Conservation (phyloP, 2,329 filamentous ascomycete species). For the Neonectria magnoliae region DNA sequence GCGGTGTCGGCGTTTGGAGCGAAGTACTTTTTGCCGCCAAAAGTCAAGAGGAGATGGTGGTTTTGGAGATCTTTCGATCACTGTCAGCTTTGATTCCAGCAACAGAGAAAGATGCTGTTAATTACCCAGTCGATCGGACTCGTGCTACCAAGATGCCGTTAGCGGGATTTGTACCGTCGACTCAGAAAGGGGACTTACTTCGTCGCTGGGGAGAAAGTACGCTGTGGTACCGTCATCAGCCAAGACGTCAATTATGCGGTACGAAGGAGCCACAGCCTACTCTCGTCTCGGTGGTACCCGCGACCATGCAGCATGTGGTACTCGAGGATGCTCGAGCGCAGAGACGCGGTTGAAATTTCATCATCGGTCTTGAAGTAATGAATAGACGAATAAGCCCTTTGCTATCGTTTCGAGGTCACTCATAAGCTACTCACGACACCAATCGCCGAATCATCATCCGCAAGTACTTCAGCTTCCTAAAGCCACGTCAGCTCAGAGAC, state of each 20-base stretch:
- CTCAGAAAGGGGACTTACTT: not conserved
- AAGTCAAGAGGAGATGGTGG: conserved; percentile 24
- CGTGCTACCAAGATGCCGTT: conserved; percentile 4
- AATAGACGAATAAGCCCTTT: not conserved
- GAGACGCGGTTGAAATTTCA: conserved; percentile 26
- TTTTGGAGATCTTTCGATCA: conserved; percentile 23
- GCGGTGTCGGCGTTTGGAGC: conserved; percentile 14
- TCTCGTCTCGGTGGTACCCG: conserved; percentile 24
- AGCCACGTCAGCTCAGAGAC: not conserved
- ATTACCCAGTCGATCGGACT: conserved; percentile 29
- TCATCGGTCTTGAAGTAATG: conserved; percentile 3
- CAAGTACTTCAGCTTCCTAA: not conserved
- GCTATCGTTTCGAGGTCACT: not conserved
- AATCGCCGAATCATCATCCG: conserved; percentile 13
- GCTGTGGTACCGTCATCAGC: not conserved
- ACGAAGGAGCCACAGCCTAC: rapidly evolving
- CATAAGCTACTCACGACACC: conserved; percentile 4
- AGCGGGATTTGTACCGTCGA: rapidly evolving
- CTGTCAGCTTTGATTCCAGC: not conserved
- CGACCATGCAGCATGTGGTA: conserved; percentile 29
- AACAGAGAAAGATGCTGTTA: rapidly evolving
- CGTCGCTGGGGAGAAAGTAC: conserved; percentile 31
- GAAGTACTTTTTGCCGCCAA: conserved; percentile 21
- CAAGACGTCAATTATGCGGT: rapidly evolving
- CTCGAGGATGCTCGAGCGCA: conserved; percentile 28